phyloP scores from a whole-genome alignment of 805 yeast species.

The Hemisphaericaspora nanyangensis region DNA sequence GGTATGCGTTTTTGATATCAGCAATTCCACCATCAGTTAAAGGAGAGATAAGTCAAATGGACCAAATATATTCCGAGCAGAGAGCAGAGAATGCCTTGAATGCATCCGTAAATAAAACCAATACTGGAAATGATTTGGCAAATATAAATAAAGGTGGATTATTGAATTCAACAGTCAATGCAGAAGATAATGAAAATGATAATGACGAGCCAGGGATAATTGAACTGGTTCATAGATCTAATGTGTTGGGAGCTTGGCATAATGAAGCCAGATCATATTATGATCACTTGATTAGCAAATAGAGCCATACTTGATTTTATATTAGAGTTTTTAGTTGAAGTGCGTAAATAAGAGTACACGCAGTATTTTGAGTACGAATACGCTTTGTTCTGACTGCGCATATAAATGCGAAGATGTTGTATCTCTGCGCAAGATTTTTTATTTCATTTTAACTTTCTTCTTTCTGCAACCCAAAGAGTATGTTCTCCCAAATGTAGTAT shows the following conservation, averaged over 20 bases:
- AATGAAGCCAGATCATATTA: background rate
- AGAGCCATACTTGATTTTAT: too few relatives aligned
- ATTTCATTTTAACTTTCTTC: background rate
- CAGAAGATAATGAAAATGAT: conserved; percentile 4
- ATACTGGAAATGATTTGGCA: conserved; percentile 4
- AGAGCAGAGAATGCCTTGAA: conserved; percentile 15
- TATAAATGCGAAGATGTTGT: too few relatives aligned
- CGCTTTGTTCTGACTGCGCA: too few relatives aligned
- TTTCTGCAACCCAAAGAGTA: background rate
- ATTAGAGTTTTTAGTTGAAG: too few relatives aligned
- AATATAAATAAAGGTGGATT: conserved; percentile 4
- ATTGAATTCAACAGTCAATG: conserved; percentile 2
- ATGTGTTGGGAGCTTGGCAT: conserved; percentile 4
- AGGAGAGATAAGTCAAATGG: conserved; percentile 29
- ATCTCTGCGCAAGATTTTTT: background rate
- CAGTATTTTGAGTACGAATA: too few relatives aligned
- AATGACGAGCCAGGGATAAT: conserved; percentile 1
- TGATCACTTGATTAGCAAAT: background rate
- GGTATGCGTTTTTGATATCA: conserved; percentile 7
- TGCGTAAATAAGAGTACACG: too few relatives aligned
- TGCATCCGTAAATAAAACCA: background rate
- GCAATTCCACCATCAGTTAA: conserved; percentile 27
- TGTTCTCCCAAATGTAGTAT: background rate
- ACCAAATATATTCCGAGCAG: conserved; percentile 32
- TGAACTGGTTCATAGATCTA: conserved; percentile 1